Evolutionary conservation across 129 eudicot genomes (phyloP).

Genomic region (Chrysanthemum lavandulifolium): DNA sequence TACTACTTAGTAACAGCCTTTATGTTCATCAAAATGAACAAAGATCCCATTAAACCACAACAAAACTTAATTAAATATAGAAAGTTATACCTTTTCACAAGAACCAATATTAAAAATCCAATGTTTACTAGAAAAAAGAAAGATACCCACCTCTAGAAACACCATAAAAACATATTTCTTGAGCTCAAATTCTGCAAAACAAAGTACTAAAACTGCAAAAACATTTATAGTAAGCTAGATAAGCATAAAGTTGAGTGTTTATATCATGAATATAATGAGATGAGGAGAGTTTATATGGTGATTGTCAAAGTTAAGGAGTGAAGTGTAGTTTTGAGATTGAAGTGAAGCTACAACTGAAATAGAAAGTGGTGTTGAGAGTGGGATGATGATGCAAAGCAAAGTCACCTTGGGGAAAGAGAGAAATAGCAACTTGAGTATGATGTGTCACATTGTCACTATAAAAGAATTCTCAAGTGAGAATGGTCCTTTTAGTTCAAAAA

Average conservation of each 20-base stretch:
- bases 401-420: too few species aligned
- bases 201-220: not conserved
- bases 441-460: too few species aligned
- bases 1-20: not conserved
- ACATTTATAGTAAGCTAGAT: not conserved
- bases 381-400: too few species aligned
- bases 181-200: slow-evolving; percentile 20
- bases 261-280: too few species aligned
- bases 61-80: not conserved
- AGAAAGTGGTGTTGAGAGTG: too few species aligned
- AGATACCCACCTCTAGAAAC: slow-evolving; percentile 29
- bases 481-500: too few species aligned
- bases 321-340: too few species aligned
- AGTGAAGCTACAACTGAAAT: too few species aligned
- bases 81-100: slow-evolving; percentile 17
- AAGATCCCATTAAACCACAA: slow-evolving; percentile 8
- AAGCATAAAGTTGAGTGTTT: slow-evolving; percentile 1
- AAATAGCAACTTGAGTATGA: too few species aligned
- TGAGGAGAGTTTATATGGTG: too few species aligned
- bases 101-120: slow-evolving; percentile 8
- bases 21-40: not conserved
- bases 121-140: slow-evolving; percentile 4
- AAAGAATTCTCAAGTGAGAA: not conserved
- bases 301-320: too few species aligned
- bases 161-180: slow-evolving; percentile 20